Percentiles rank a stretch among this genome's conserved stretches.
These are phyloP conservation scores for Fraxinus sp. DNA, from an alignment of 305 asterid species.

Conservation along the genomic window DNA sequence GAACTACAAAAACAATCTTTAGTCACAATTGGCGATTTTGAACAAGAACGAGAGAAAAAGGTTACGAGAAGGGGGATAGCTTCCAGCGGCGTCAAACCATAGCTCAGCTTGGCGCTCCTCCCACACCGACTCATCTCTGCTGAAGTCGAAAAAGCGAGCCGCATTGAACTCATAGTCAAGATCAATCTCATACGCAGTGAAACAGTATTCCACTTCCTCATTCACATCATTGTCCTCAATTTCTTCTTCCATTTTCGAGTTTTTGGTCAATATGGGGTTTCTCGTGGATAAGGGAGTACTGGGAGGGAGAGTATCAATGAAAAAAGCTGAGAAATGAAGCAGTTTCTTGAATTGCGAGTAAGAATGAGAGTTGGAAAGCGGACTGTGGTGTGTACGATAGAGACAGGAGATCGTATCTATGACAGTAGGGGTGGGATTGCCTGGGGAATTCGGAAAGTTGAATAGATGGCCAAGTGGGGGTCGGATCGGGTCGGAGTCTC, in stretches of 20 bases:
- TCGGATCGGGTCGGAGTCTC: too few species aligned
- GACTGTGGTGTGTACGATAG: constrained; percentile 37
- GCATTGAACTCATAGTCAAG: constrained; percentile 96
- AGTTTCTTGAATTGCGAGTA: constrained; percentile 32
- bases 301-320: background rate
- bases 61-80: constrained; percentile 93
- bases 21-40: background rate
- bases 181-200: constrained; percentile 79
- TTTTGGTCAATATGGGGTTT: constrained; percentile 1
- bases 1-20: background rate
- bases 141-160: constrained; percentile 67
- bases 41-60: background rate
- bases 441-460: background rate
- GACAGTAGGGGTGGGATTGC: background rate
- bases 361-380: constrained; percentile 39
- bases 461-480: too few species aligned
- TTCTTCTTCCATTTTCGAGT: constrained; percentile 54
- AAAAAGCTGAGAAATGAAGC: constrained; percentile 17
- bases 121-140: constrained; percentile 48
- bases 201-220: constrained; percentile 40
- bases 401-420: constrained; percentile 26
- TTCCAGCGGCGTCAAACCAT: constrained; percentile 80
- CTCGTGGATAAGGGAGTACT: background rate
- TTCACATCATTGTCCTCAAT: constrained; percentile 31
- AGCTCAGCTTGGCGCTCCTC: constrained; percentile 63